A percentile compares a stretch with the other conserved stretches of the same genome.
These are phyloP conservation scores for Colletotrichum incanum DNA, from an alignment of 2,329 filamentous ascomycete species.

Conservation along the genomic window DNA sequence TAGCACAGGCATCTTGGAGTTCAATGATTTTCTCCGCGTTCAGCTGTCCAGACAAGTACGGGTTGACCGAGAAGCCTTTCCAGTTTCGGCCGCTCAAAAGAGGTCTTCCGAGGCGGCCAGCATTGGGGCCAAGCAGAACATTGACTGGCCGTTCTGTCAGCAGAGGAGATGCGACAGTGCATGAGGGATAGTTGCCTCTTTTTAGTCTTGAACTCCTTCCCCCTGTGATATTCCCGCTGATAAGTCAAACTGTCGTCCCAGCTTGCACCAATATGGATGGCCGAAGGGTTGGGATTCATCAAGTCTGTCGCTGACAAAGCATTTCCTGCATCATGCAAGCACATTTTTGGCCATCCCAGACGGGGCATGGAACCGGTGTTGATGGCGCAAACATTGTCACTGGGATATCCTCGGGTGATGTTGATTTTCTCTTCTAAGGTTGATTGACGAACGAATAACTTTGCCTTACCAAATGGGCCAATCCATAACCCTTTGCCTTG, in stretches of 20 bases:
- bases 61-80: conserved; percentile 64
- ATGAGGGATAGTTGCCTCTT: conserved; percentile 49
- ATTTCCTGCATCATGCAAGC: conserved; percentile 66
- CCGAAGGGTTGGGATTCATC: conserved; percentile 64
- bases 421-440: conserved; percentile 77
- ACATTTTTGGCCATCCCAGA: conserved; percentile 63
- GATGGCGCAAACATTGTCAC: conserved; percentile 62
- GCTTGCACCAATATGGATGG: conserved; percentile 62
- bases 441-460: conserved; percentile 71
- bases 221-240: conserved; percentile 53
- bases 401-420: conserved; percentile 54
- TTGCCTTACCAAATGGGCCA: conserved; percentile 71
- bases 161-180: accelerated
- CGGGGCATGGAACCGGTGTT: conserved; percentile 64
- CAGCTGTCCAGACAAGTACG: conserved; percentile 68
- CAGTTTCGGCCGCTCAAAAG: conserved; percentile 53
- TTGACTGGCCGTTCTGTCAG: conserved; percentile 45
- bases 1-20: conserved; percentile 66
- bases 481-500: conserved; percentile 61
- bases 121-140: conserved; percentile 53
- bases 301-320: conserved; percentile 64
- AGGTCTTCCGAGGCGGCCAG: conserved; percentile 52
- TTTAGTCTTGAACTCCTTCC: conserved; percentile 53
- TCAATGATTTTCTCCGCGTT: conserved; percentile 67
- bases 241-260: conserved; percentile 72